Percentiles rank a stretch among this genome's conserved stretches.
Conservation (phyloP, 2,329 filamentous ascomycete species). For the Monilinia fructicola region DNA sequence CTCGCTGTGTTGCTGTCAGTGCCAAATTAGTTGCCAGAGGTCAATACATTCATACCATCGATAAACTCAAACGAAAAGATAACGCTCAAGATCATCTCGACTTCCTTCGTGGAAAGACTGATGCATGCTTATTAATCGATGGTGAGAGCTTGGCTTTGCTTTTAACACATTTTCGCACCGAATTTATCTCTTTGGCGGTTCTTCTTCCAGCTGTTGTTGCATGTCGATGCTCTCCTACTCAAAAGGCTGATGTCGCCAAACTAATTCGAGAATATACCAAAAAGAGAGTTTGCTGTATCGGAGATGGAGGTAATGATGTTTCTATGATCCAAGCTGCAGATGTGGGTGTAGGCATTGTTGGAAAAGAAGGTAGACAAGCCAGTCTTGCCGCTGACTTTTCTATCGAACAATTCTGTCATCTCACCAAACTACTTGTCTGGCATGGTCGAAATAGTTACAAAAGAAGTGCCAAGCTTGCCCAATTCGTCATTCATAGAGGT, state of each 20-base stretch:
- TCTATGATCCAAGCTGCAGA: conserved; percentile 99
- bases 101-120: conserved; percentile 82
- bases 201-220: conserved; percentile 88
- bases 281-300: conserved; percentile 96
- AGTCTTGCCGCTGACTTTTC: conserved; percentile 95
- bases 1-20: conserved; percentile 90
- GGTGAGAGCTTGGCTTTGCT: conserved; percentile 86
- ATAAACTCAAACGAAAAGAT: conserved; percentile 80
- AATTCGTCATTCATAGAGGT: conserved; percentile 97
- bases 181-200: conserved; percentile 88
- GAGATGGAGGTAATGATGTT: conserved; percentile 96
- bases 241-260: conserved; percentile 91
- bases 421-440: conserved; percentile 98
- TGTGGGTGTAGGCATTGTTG: conserved; percentile 95
- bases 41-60: conserved; percentile 93
- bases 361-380: conserved; percentile 94
- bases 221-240: conserved; percentile 93
- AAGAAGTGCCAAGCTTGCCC: conserved; percentile 87
- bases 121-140: conserved; percentile 87
- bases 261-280: conserved; percentile 89
- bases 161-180: conserved; percentile 74
- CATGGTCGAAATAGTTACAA: conserved; percentile 98
- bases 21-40: conserved; percentile 91
- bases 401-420: conserved; percentile 90
- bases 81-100: conserved; percentile 85